phyloP scores from a whole-genome alignment of 495 filamentous ascomycete species.

The Penicillium pancosmium region DNA sequence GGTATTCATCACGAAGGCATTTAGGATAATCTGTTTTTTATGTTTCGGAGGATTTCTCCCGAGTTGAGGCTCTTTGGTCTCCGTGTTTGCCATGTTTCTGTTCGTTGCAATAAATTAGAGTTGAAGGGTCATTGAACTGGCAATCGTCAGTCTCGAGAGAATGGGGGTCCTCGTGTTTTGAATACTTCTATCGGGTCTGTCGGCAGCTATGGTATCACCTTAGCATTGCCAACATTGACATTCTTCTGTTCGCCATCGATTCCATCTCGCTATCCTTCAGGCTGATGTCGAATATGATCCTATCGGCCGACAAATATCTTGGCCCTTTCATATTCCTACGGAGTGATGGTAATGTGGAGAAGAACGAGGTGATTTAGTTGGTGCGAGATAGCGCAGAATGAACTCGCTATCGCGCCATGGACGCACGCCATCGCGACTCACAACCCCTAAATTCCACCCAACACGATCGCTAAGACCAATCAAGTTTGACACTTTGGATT shows the following conservation, averaged over 20 bases:
- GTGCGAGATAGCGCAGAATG: not conserved
- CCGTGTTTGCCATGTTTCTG: not conserved
- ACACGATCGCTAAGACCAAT: slow-evolving; percentile 5
- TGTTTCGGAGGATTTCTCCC: not conserved
- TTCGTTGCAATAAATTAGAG: no score
- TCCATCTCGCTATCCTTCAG: no score
- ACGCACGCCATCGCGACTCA: slow-evolving; percentile 12
- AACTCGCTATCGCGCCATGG: slow-evolving; percentile 12
- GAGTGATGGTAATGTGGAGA: slow-evolving; percentile 7
- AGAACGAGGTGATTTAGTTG: not conserved
- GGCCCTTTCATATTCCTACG: slow-evolving; percentile 3
- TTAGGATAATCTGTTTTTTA: slow-evolving; percentile 60
- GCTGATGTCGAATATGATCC: not conserved
- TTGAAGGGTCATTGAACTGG: no score
- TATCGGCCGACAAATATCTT: slow-evolving; percentile 5
- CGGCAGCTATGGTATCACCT: no score
- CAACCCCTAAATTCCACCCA: slow-evolving; percentile 4
- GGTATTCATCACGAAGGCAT: slow-evolving; percentile 60
- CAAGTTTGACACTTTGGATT: not conserved
- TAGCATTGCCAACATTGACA: no score
- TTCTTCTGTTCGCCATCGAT: no score
- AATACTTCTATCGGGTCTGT: no score
- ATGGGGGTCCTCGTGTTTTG: no score
- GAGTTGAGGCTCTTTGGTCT: not conserved
- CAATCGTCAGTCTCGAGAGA: no score